phyloP scores from a whole-genome alignment of 2,329 filamentous ascomycete genomes.

The Aspergillus pseudoglaucus region DNA sequence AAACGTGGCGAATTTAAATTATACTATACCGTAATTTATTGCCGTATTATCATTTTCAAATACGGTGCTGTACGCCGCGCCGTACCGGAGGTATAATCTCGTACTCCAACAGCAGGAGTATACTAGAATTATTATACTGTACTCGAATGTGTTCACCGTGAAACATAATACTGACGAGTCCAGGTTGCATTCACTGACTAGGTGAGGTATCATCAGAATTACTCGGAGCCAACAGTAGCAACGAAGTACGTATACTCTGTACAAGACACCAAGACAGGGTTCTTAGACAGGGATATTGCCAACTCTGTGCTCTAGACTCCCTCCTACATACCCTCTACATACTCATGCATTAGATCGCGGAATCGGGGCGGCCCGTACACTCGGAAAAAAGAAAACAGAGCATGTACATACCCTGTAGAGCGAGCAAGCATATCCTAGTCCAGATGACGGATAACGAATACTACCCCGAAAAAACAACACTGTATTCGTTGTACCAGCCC shows the following conservation, averaged over 20 bases:
- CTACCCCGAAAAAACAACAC: no score
- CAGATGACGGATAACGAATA: no score
- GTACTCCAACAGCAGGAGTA: neutral
- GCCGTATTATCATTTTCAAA: neutral
- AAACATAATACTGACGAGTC: neutral
- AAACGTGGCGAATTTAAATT: constrained; percentile 22
- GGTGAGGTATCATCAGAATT: neutral
- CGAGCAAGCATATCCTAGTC: constrained; percentile 8
- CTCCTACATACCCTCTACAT: neutral
- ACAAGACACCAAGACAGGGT: constrained; percentile 2
- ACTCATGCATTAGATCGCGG: constrained; percentile 24
- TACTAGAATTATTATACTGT: neutral
- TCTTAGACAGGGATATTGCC: no score
- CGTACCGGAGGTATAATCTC: neutral
- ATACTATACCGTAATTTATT: constrained; percentile 1
- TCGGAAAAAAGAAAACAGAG: no score
- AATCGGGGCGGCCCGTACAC: constrained; percentile 22
- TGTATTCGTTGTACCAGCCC: no score
- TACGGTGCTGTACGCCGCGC: neutral
- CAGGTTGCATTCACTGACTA: neutral
- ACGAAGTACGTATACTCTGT: neutral
- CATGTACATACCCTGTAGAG: constrained; percentile 18
- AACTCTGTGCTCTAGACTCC: no score
- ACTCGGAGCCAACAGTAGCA: neutral
- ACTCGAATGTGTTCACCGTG: neutral